phyloP scores from a whole-genome alignment of 2,329 filamentous ascomycete species.

The Fusarium sp. region DNA sequence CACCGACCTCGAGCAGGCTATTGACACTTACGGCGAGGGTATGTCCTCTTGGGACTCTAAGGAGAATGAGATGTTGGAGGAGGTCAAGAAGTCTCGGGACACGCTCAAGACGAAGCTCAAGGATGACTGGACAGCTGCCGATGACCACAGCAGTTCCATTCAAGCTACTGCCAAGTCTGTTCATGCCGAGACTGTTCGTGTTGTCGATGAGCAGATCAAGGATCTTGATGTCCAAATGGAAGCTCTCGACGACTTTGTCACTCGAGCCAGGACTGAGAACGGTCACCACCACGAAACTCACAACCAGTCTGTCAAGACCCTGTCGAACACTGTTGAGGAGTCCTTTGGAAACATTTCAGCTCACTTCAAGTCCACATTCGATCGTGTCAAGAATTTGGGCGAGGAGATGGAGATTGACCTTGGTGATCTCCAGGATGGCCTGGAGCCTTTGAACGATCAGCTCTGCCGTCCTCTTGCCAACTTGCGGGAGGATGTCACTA shows the following conservation, averaged over 20 bases:
- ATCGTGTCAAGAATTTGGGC: constrained; percentile 75
- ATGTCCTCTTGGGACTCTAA: constrained; percentile 81
- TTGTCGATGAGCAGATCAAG: constrained; percentile 88
- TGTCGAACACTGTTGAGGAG: constrained; percentile 75
- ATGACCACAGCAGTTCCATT: constrained; percentile 84
- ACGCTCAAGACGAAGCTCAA: constrained; percentile 83
- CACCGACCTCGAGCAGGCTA: constrained; percentile 71
- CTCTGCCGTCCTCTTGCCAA: constrained; percentile 76
- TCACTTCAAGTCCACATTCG: constrained; percentile 76
- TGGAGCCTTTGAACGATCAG: constrained; percentile 69
- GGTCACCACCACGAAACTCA: constrained; percentile 79
- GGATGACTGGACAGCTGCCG: constrained; percentile 85
- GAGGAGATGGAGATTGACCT: constrained; percentile 73
- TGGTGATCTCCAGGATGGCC: constrained; percentile 65
- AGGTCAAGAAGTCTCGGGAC: constrained; percentile 79
- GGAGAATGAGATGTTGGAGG: constrained; percentile 75
- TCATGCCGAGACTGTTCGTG: constrained; percentile 88
- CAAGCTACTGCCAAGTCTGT: constrained; percentile 86
- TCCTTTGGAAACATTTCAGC: constrained; percentile 78
- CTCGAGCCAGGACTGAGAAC: constrained; percentile 83
- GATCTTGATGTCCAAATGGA: constrained; percentile 91
- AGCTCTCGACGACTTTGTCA: constrained; percentile 89
- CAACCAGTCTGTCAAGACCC: constrained; percentile 69
- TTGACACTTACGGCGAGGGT: constrained; percentile 72
- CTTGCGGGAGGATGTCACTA: constrained; percentile 75